A percentile compares a stretch with the other conserved stretches of the same genome.
These are phyloP conservation scores for Solanum piurae DNA, from an alignment of 257 asterid genomes.

Conservation along the genomic window DNA sequence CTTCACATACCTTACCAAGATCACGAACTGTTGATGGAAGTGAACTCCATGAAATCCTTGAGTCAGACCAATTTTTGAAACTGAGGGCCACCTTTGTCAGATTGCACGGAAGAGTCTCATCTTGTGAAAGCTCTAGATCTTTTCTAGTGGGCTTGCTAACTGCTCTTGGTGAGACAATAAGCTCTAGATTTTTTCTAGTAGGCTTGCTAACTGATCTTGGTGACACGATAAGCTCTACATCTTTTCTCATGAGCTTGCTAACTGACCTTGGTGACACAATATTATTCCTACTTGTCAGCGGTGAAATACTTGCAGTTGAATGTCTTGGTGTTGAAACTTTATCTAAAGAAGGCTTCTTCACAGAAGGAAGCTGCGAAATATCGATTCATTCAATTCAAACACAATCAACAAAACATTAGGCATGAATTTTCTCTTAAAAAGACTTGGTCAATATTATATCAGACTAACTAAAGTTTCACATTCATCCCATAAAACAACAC, in stretches of 20 bases:
- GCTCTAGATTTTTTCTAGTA: conserved; percentile 23
- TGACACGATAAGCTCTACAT: conserved; percentile 16
- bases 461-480: not conserved
- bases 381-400: not conserved
- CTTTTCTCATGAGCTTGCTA: conserved; percentile 23
- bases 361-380: conserved; percentile 18
- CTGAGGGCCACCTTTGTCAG: conserved; percentile 34
- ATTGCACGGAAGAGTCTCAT: conserved; percentile 24
- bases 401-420: not conserved
- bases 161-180: conserved; percentile 38
- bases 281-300: conserved; percentile 55
- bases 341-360: conserved; percentile 18
- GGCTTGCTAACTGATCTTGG: conserved; percentile 32
- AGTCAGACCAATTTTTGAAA: conserved; percentile 31
- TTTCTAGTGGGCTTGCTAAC: conserved; percentile 23
- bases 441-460: not conserved
- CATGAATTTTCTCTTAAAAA: not conserved
- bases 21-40: conserved; percentile 42
- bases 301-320: conserved; percentile 22
- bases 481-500: not conserved
- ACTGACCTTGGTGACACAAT: conserved; percentile 36
- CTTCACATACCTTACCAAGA: conserved; percentile 61
- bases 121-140: conserved; percentile 25
- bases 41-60: conserved; percentile 40
- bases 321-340: conserved; percentile 22